A percentile compares a stretch with the other conserved stretches of the same genome.
phyloP scores from a whole-genome alignment of 345 rosid genomes.

The Citrus reticulata region DNA sequence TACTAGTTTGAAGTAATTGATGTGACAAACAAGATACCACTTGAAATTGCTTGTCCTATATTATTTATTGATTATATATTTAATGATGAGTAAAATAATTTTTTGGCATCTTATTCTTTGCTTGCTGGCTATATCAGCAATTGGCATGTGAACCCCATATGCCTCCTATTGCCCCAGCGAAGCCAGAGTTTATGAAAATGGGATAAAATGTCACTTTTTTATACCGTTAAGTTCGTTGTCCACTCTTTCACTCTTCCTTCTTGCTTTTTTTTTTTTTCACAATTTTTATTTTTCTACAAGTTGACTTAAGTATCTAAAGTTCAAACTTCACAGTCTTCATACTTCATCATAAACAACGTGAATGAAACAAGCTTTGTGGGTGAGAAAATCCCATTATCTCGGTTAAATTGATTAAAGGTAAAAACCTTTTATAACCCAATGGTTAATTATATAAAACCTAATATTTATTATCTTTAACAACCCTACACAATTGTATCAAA shows the following conservation, averaged over 20 bases:
- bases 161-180: not conserved
- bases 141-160: not conserved
- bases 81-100: not conserved
- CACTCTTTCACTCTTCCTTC: not conserved
- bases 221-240: not conserved
- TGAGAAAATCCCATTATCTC: no score
- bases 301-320: not conserved
- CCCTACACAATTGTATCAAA: no score
- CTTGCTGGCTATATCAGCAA: constrained; percentile 1
- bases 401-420: no score
- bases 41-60: not conserved
- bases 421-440: no score
- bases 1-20: not conserved
- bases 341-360: not conserved
- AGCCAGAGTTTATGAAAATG: not conserved
- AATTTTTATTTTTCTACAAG: not conserved
- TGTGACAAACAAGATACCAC: not conserved
- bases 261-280: not conserved
- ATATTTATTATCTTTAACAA: no score
- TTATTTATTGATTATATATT: not conserved
- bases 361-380: no score
- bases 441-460: no score
- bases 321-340: not conserved
- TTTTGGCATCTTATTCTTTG: not conserved
- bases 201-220: not conserved